Evolutionary conservation across 192 early-diverging fungal species (phyloP), one percentile per base, ranked within the genome.

Genomic region (Coemansia sp.): DNA sequence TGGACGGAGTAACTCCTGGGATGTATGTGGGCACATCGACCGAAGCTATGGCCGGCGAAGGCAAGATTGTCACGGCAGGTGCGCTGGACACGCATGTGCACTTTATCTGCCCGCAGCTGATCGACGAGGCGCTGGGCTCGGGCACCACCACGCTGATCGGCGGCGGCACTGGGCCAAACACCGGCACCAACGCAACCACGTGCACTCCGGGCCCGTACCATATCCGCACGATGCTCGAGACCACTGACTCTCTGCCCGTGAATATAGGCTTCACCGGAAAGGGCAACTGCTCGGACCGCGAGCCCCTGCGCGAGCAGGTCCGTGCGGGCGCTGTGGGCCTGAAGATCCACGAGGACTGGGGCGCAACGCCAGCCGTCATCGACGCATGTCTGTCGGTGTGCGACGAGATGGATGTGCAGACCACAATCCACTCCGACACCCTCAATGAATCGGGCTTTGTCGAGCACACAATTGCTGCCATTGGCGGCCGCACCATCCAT

Each of bases 401-500:
- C 73, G 96, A 98, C 51, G 72, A 88, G 72, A 87, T 87, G 62
- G 96, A 98, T 74, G 88, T 94, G 21, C 88, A 90, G 78, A 86
- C 89, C 3, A 96, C 88, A 9, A 95, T 98, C 62, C 96, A 98
- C 65, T 95, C 96, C 0, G 96, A 98, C 71, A 98, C 96, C 5
- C 79, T 98, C 57, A 98, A 98, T 72, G 96, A 98, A 62, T 88
- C 94, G 15, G 96, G 96, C 54, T 98, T 97, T 78, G 95, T 98
- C 32, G 93, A 97, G 69, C 76, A 88, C 56, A 89, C 96, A 3
- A 75, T 98, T 12, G 91, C 76, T 1, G 96, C 96, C 0, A 94
- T 98, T 68, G 92, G 90, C 50, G 86, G 85, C 41, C 87, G 96
- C 59, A 93, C 94, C 21, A 95, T 98, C 61, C 96, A 97, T 68